These are phyloP conservation scores for Eucalyptus curtisii DNA, from an alignment of 345 rosid genomes.

Conservation along the genomic window DNA sequence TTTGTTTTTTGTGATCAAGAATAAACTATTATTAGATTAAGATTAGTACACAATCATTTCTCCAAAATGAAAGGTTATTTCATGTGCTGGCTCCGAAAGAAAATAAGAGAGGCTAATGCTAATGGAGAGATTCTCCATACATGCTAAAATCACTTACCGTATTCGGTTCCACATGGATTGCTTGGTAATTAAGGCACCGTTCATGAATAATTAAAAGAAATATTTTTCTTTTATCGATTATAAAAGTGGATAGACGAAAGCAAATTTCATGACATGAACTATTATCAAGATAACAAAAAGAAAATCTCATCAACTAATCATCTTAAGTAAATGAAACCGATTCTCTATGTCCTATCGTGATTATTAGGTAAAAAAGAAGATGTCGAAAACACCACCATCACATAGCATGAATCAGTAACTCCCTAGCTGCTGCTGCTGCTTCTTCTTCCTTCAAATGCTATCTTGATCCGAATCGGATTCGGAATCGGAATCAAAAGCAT, in stretches of 20 bases:
- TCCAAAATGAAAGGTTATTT: not conserved
- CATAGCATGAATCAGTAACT: not conserved
- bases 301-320: not conserved
- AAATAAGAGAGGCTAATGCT: not conserved
- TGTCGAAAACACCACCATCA: not conserved
- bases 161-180: no score
- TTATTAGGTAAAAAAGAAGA: not conserved
- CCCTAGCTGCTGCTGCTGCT: not conserved
- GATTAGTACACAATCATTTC: no score
- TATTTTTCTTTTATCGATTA: not conserved
- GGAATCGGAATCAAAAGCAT: not conserved
- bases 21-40: no score
- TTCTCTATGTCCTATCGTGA: not conserved
- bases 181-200: no score
- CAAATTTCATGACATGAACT: not conserved
- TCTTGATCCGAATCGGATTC: not conserved
- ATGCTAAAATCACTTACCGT: not conserved
- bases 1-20: no score
- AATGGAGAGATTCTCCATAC: not conserved
- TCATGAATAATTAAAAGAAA: not conserved
- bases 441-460: not conserved
- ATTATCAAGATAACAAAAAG: not conserved
- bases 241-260: no score
- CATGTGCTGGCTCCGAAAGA: not conserved
- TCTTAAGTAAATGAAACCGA: not conserved